Evolutionary conservation across 176 grass and related monocot species (phyloP).

Genomic region (Chloris gayana): DNA sequence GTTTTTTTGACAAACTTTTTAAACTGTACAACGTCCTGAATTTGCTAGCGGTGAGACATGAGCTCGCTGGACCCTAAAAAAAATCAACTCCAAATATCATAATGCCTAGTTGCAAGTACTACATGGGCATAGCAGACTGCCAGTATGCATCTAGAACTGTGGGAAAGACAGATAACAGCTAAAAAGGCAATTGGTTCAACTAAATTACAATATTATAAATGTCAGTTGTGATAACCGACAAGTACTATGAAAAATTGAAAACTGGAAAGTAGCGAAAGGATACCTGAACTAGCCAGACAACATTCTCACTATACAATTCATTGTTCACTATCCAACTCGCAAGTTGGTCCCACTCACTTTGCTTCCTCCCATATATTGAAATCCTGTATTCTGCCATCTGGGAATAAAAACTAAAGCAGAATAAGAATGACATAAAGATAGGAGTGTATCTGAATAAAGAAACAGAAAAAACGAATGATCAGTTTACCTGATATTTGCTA

Average conservation of each 20-base stretch:
- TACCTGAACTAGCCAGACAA: constrained; percentile 99
- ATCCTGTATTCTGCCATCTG: constrained; percentile 99
- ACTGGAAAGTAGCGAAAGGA: constrained; percentile 8
- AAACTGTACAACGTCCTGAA: too few relatives aligned
- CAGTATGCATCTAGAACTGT: too few relatives aligned
- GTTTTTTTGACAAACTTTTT: too few relatives aligned
- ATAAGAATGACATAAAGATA: too few relatives aligned
- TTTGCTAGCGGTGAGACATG: too few relatives aligned
- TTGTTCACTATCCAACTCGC: constrained; percentile 99
- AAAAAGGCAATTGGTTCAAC: constrained; percentile 13
- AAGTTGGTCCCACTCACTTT: constrained; percentile 99
- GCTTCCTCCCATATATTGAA: constrained; percentile 98
- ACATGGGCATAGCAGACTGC: too few relatives aligned
- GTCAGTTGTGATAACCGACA: neutral
- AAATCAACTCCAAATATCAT: too few relatives aligned
- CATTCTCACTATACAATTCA: constrained; percentile 92
- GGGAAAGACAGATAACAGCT: too few relatives aligned
- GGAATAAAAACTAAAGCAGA: constrained; percentile 35
- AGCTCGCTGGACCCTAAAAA: too few relatives aligned
- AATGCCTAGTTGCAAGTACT: too few relatives aligned
- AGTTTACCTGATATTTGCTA: constrained; percentile 97
- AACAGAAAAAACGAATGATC: constrained; percentile 9
- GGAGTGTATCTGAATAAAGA: constrained; percentile 3
- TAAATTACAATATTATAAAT: constrained; percentile 20
- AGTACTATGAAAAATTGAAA: neutral